Conservation (phyloP, 164 flowering plant genomes). For the Nymphaea thermarum region DNA sequence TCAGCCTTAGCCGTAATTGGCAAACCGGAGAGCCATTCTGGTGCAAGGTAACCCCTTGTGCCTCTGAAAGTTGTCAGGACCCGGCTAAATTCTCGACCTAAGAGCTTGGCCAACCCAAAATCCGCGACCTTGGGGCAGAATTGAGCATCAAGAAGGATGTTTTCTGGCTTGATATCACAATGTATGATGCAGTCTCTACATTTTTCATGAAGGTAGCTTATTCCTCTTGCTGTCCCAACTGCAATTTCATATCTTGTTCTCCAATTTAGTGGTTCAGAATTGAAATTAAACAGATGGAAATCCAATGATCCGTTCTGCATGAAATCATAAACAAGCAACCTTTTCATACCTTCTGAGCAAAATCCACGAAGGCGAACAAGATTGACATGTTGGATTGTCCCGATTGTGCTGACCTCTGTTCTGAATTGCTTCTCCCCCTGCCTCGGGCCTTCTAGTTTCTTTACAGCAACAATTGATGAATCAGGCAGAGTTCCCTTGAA, state of each 20-base stretch:
- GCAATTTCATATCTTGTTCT: slow-evolving; percentile 22
- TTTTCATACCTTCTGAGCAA: slow-evolving; percentile 31
- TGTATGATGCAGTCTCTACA: slow-evolving; percentile 31
- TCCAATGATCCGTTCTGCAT: slow-evolving; percentile 45
- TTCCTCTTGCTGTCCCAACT: slow-evolving; percentile 25
- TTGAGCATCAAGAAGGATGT: slow-evolving; percentile 23
- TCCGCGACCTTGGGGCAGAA: slow-evolving; percentile 30
- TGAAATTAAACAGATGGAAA: slow-evolving; percentile 19
- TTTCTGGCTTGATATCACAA: slow-evolving; percentile 32
- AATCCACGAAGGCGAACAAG: slow-evolving; percentile 47
- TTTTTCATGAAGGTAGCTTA: slow-evolving; percentile 25
- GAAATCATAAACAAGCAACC: slow-evolving; percentile 43
- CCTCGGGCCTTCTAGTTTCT: slow-evolving; percentile 32
- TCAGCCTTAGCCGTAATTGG: slow-evolving; percentile 31
- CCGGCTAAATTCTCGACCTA: slow-evolving; percentile 28
- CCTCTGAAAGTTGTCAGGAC: slow-evolving; percentile 35
- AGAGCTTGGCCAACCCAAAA: slow-evolving; percentile 28
- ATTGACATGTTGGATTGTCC: slow-evolving; percentile 50
- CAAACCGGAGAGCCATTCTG: slow-evolving; percentile 32
- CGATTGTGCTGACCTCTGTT: slow-evolving; percentile 58
- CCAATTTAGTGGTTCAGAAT: slow-evolving; percentile 15
- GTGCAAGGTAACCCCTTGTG: slow-evolving; percentile 35
- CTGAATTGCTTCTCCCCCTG: slow-evolving; percentile 57
- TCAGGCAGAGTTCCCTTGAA: slow-evolving; percentile 34
- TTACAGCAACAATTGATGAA: slow-evolving; percentile 29